Evolutionary conservation across 768 basidiomycete genomes (phyloP).

Genomic region (Obba rivulosa): DNA sequence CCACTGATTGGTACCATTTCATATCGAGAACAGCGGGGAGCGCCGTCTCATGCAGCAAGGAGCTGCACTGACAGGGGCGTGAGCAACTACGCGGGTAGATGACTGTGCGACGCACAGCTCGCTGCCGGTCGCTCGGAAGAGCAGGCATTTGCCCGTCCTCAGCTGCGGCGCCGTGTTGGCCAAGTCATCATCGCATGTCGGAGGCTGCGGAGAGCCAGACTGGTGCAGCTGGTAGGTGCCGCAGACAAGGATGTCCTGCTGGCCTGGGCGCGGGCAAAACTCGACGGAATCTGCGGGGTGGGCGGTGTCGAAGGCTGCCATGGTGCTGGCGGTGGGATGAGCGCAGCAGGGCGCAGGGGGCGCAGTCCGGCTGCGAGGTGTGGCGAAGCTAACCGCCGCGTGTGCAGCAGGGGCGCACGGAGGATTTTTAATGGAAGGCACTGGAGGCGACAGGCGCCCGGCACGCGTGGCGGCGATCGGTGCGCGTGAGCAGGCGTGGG

Average conservation of each 20-base stretch:
- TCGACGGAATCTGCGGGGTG: constrained; percentile 89
- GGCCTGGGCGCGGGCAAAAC: constrained; percentile 71
- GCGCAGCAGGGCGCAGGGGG: no score
- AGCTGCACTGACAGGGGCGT: constrained; percentile 28
- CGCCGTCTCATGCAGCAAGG: constrained; percentile 60
- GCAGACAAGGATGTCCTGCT: constrained; percentile 67
- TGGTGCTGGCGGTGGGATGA: background rate
- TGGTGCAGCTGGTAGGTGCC: constrained; percentile 86
- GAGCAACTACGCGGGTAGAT: background rate
- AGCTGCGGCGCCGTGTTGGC: constrained; percentile 24
- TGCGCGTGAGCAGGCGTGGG: no score
- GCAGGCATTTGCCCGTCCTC: constrained; percentile 68
- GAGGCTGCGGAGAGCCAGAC: background rate
- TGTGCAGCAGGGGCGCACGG: no score
- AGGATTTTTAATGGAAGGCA: no score
- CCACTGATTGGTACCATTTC: constrained; percentile 67
- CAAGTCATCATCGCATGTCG: constrained; percentile 3
- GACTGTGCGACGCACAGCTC: background rate
- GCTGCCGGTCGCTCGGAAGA: constrained; percentile 37
- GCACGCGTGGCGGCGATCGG: no score
- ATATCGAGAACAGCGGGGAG: constrained; percentile 85
- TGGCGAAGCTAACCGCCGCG: no score
- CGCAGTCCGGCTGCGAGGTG: no score
- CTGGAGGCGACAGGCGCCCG: no score
- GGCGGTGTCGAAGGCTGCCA: constrained; percentile 49